Conservation (phyloP, 768 basidiomycete genomes). For the Russula brevipes region DNA sequence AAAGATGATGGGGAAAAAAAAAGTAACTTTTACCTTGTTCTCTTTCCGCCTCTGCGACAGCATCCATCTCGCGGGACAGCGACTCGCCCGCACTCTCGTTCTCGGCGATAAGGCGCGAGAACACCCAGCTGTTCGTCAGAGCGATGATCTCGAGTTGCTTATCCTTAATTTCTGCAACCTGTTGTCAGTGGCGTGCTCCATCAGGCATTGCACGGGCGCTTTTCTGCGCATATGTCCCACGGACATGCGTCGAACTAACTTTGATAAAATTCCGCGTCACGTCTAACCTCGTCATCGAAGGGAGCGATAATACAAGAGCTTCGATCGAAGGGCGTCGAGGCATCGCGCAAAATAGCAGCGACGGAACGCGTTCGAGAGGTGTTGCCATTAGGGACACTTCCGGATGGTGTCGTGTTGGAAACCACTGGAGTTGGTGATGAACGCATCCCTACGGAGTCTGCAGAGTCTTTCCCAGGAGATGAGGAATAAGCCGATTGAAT, state of each 20-base stretch:
- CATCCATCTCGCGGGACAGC: slow-evolving; percentile 22
- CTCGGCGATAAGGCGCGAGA: slow-evolving; percentile 20
- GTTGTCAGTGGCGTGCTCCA: neutral
- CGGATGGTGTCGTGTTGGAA: neutral
- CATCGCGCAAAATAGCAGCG: slow-evolving; percentile 13
- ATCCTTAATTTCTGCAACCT: slow-evolving; percentile 19
- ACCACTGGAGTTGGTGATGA: slow-evolving; percentile 11
- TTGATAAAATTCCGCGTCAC: slow-evolving; percentile 34
- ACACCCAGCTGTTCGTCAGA: slow-evolving; percentile 22
- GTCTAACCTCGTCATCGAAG: slow-evolving; percentile 34
- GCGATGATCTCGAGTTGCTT: slow-evolving; percentile 19
- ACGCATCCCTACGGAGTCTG: slow-evolving; percentile 1
- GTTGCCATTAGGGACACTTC: neutral
- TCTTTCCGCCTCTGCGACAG: slow-evolving; percentile 19
- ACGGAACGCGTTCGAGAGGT: slow-evolving; percentile 13
- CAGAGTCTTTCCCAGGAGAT: slow-evolving; percentile 12
- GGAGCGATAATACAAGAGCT: slow-evolving; percentile 31
- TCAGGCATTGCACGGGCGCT: neutral
- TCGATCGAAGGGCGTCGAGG: slow-evolving; percentile 31
- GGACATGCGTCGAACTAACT: slow-evolving; percentile 31
- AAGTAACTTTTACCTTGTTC: slow-evolving; percentile 25
- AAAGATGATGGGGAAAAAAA: neutral
- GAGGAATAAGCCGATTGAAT: slow-evolving; percentile 1
- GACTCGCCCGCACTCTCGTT: slow-evolving; percentile 19
- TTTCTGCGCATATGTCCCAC: slow-evolving; percentile 25